phyloP scores from a whole-genome alignment of 768 basidiomycete genomes.

The Boletus sp. region DNA sequence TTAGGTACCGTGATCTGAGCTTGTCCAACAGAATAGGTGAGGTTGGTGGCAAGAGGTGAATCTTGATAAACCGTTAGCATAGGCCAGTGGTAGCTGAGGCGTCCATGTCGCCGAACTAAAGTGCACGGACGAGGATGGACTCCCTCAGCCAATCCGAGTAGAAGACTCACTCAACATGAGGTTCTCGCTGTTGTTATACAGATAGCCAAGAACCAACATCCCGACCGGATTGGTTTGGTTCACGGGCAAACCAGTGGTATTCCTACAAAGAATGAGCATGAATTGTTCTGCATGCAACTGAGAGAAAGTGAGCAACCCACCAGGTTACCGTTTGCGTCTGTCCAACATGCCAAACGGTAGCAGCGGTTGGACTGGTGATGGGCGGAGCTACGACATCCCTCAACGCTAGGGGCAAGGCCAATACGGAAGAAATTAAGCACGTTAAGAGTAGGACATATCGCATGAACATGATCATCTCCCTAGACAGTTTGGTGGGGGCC shows the following conservation, averaged over 20 bases:
- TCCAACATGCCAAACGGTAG: constrained; percentile 46
- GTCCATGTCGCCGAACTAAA: background rate
- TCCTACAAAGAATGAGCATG: constrained; percentile 31
- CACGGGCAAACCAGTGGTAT: constrained; percentile 22
- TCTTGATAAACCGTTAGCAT: constrained; percentile 20
- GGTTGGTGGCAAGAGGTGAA: constrained; percentile 35
- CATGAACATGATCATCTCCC: constrained; percentile 25
- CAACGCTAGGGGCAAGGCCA: constrained; percentile 32
- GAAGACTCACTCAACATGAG: constrained; percentile 29
- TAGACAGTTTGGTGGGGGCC: background rate
- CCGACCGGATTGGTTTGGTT: constrained; percentile 32
- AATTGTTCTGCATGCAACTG: constrained; percentile 30
- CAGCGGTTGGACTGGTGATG: constrained; percentile 41
- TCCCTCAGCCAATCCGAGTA: background rate
- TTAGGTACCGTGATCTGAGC: constrained; percentile 36
- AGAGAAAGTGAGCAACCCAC: constrained; percentile 27
- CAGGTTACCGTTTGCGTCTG: constrained; percentile 49
- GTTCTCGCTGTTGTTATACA: constrained; percentile 30
- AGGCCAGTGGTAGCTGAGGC: background rate
- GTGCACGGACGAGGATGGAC: background rate
- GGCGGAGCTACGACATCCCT: constrained; percentile 52
- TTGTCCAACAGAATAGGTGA: constrained; percentile 32
- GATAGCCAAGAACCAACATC: constrained; percentile 29
- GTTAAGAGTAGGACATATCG: constrained; percentile 24
- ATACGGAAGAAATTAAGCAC: constrained; percentile 17